Conservation (phyloP, 2,329 filamentous ascomycete genomes). For the Neonectria magnoliae region DNA sequence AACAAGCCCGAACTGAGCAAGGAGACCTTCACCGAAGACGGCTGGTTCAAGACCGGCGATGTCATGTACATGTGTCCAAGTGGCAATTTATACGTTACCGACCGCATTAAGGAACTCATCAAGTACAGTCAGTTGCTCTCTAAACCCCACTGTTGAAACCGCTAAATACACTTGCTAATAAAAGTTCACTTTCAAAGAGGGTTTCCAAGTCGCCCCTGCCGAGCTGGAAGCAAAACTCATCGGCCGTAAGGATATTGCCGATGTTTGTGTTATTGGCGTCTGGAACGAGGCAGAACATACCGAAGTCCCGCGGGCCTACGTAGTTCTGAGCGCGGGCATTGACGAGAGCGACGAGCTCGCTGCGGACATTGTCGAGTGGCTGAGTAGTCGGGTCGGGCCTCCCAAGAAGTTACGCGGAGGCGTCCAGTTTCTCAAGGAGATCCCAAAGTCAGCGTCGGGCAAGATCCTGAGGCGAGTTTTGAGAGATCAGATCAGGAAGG, state of each 20-base stretch:
- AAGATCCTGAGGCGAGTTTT: conserved; percentile 62
- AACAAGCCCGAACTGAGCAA: conserved; percentile 77
- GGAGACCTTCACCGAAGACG: conserved; percentile 77
- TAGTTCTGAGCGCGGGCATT: conserved; percentile 50
- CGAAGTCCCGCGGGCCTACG: conserved; percentile 69
- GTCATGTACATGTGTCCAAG: conserved; percentile 80
- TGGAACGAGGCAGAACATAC: conserved; percentile 68
- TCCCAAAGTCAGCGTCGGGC: conserved; percentile 74
- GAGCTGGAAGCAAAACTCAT: conserved; percentile 66
- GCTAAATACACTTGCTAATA: conserved; percentile 1
- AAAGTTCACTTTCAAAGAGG: conserved; percentile 55
- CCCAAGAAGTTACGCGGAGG: conserved; percentile 78
- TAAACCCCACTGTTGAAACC: background rate
- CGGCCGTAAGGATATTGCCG: conserved; percentile 57
- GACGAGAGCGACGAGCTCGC: conserved; percentile 46
- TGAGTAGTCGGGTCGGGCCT: conserved; percentile 67
- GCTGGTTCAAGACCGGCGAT: conserved; percentile 92
- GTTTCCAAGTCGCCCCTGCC: conserved; percentile 75
- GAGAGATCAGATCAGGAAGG: conserved; percentile 53
- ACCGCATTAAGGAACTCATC: conserved; percentile 78
- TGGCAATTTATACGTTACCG: conserved; percentile 90
- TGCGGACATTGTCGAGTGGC: conserved; percentile 49
- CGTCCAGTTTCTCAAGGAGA: conserved; percentile 71
- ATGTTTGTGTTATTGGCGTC: conserved; percentile 74
- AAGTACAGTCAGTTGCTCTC: conserved; percentile 57